Conservation (phyloP, 495 filamentous ascomycete species). For the Podospora fimiseda region DNA sequence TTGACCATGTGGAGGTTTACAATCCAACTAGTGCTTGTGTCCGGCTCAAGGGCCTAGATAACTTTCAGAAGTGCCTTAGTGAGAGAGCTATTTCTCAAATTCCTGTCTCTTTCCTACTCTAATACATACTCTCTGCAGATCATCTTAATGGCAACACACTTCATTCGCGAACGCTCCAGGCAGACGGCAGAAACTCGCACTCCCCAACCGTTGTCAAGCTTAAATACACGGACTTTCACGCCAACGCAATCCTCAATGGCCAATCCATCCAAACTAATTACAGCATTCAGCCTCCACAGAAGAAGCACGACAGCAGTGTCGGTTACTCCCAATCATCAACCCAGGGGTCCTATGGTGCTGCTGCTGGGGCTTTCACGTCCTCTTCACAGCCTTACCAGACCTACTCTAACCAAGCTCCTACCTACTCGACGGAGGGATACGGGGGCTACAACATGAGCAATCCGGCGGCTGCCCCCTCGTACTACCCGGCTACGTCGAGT, state of each 20-base stretch:
- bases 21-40: constrained; percentile 18
- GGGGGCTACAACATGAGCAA: too few relatives aligned
- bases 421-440: too few relatives aligned
- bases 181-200: constrained; percentile 13
- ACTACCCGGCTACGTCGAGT: too few relatives aligned
- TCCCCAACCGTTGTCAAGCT: constrained; percentile 10
- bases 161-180: constrained; percentile 15
- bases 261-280: not conserved
- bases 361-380: too few relatives aligned
- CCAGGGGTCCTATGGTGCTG: too few relatives aligned
- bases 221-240: constrained; percentile 10
- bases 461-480: too few relatives aligned
- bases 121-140: constrained; percentile 3
- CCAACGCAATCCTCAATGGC: not conserved
- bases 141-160: constrained; percentile 18
- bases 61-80: constrained; percentile 22
- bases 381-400: too few relatives aligned
- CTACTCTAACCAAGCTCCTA: too few relatives aligned
- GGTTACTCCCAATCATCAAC: not conserved
- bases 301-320: not conserved
- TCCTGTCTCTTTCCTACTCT: not conserved
- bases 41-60: constrained; percentile 15
- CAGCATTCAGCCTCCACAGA: too few relatives aligned
- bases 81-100: not conserved
- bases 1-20: constrained; percentile 19